Base-by-base conservation (phyloP, 768 basidiomycete genomes). In the Boletus rufocinnamomeus region DNA sequence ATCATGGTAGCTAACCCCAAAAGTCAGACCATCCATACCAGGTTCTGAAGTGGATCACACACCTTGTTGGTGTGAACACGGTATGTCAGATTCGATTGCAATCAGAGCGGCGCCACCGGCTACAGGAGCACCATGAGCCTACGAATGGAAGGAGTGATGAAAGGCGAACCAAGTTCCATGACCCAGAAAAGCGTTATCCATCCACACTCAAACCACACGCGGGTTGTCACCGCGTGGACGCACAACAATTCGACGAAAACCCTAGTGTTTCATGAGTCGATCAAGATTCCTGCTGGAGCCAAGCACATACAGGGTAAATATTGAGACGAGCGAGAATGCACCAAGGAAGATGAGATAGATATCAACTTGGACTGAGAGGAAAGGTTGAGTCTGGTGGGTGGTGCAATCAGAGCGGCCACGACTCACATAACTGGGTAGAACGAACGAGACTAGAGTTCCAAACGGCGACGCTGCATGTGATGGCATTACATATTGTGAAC, bases 121-220 rank as follows among this genome's bases (percentile, higher is more conserved):
- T 88, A 55, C 49, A n/a, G 27, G 46, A 46, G 44, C 2, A 54
- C 16, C 19, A 28, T 67, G 30, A 68, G 47, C 38, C 7, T 23
- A 46, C 27, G 58, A 16, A 61, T 16, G 38, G 41, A 30, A 62
- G 40, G 30, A 50, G 3, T 17, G 43, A 50, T 14, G 21, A 49
- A 30, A 49, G 48, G 70, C 81, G 38, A 66, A 91, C 89, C 79
- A 6, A 91, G 74, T 61, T 87, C 75, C 73, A 89, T 70, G 14
- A 80, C 43, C 68, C 82, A 85, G 63, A 86, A 84, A 6, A 85
- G 19, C 1, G 75, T 74, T 37, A 85, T 73, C 88, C 88, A 91
- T 25, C 71, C 48, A 62, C 80, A 82, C 67, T 91, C 89, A 61
- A 90, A 87, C 86, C 86, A 89, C 17, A 90, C 83, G n/a, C 78